These are phyloP conservation scores for Salix suchowensis DNA, from an alignment of 345 rosid species.

Conservation along the genomic window DNA sequence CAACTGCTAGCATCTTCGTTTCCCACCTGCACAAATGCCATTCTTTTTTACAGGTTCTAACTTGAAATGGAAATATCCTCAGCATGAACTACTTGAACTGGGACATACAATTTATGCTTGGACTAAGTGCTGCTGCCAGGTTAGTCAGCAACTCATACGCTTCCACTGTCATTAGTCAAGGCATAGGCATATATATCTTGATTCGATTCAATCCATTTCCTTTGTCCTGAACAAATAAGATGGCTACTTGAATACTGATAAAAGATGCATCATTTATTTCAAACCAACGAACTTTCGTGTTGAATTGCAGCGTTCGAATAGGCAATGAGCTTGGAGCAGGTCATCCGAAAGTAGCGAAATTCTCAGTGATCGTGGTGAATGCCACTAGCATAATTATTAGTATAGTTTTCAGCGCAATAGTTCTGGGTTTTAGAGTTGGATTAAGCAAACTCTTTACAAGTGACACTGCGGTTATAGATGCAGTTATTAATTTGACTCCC, in stretches of 20 bases:
- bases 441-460: slow-evolving; percentile 68
- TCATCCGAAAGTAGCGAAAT: slow-evolving; percentile 63
- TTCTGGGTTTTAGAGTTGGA: slow-evolving; percentile 47
- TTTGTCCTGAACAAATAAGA: neutral
- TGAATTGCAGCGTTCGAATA: slow-evolving; percentile 57
- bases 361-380: slow-evolving; percentile 72
- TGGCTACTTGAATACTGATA: no score
- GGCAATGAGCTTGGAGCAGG: slow-evolving; percentile 93
- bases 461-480: slow-evolving; percentile 58
- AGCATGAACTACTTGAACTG: slow-evolving; percentile 82
- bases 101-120: slow-evolving; percentile 91
- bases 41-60: neutral
- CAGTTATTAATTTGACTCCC: slow-evolving; percentile 62
- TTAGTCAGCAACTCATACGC: slow-evolving; percentile 14
- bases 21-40: neutral
- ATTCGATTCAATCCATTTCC: neutral
- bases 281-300: neutral
- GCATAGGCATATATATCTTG: neutral
- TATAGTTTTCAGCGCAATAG: slow-evolving; percentile 41
- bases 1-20: neutral
- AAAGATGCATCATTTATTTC: neutral
- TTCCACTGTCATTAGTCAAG: neutral
- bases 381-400: slow-evolving; percentile 58
- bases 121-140: slow-evolving; percentile 83
- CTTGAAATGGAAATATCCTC: slow-evolving; percentile 10